Evolutionary conservation across 2,329 filamentous ascomycete species (phyloP), one percentile per base, ranked within the genome.

Genomic region (Colletotrichum zoysiae): DNA sequence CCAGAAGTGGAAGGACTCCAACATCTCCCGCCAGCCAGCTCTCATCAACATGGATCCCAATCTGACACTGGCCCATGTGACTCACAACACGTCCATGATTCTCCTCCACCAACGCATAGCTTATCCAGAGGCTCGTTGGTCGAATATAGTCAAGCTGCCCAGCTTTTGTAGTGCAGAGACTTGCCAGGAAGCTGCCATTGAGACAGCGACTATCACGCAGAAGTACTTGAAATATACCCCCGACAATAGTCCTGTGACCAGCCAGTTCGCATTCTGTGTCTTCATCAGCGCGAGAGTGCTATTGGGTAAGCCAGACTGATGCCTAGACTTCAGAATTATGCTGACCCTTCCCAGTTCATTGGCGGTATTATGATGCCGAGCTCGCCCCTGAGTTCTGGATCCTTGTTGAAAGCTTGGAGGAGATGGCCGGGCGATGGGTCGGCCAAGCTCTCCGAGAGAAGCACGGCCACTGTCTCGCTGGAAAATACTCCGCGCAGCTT

Each of bases 41-140:
- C 73, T 77, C 0, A 76, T 74, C 23, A 74, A 76, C 18, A 85
- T 85, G 79, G 85, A 87, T 61, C 85, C 85, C 0, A 87, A 87
- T 57, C 76, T 87, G 23, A 86, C 85, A 0, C 75, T 86, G 0
- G 85, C 85, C 0, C 84, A 87, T 44, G 79, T 85, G 12, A 86
- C 84, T 0, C 85, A 87, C 58, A 86, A 86, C 65, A 82, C 84
- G 0, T 85, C 84, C 0, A 85, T 86, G 78, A 85, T 87, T 33
- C 77, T 86, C 0, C 76, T 87, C 0, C 85, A 87, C 65, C 85
- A 87, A 55, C 78, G 79, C 7, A 86, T 87, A 50, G 85, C 84
- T 0, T 86, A 84, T 56, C 84, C 84, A 0, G 74, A 74, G 30
- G 2, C 77, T 75, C 0, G 72, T 73, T 26, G 77, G 79, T 30